Conservation (phyloP, 257 asterid genomes). For the Primulina eburnea region DNA sequence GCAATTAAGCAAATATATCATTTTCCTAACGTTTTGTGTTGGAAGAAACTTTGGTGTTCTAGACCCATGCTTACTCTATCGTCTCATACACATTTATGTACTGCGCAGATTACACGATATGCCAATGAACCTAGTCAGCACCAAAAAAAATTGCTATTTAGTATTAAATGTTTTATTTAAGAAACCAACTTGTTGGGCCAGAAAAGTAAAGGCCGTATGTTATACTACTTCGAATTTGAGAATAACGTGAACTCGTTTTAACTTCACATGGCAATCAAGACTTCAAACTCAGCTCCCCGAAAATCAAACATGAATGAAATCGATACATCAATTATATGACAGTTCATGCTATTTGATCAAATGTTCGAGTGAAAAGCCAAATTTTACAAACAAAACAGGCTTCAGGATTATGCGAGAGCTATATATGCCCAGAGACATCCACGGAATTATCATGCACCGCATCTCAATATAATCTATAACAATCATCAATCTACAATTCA, state of each 20-base stretch:
- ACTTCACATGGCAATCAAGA: conserved; percentile 20
- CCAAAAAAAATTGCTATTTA: background rate
- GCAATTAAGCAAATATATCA: no score
- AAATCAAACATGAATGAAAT: background rate
- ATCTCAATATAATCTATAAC: no score
- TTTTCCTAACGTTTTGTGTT: no score
- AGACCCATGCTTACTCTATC: no score
- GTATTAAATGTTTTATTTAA: background rate
- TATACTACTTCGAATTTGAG: no score
- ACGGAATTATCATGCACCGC: no score
- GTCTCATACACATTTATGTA: no score
- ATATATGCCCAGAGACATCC: no score
- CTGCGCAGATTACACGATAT: no score
- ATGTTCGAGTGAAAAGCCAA: background rate
- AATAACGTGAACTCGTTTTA: no score
- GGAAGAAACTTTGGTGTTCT: no score
- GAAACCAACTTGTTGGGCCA: background rate
- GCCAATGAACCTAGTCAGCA: background rate
- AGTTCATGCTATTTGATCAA: background rate
- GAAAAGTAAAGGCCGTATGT: background rate
- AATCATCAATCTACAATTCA: no score
- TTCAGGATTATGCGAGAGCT: background rate
- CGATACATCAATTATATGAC: background rate
- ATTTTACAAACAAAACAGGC: background rate
- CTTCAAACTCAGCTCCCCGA: background rate